phyloP scores from a whole-genome alignment of 352 stramenopile species.

The Pilasporangium apinafurcum region DNA sequence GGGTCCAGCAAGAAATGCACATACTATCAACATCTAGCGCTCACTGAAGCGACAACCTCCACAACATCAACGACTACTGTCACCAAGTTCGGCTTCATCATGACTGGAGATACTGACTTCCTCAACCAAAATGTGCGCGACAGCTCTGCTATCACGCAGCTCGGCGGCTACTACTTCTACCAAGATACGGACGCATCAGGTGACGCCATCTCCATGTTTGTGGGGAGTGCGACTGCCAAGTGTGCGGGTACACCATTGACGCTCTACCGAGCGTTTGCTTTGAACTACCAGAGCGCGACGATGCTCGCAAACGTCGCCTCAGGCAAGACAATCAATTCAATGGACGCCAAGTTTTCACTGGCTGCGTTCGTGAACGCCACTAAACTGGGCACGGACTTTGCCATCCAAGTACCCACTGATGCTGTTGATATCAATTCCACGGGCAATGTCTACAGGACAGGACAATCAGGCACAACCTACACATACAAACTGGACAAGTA shows the following conservation, averaged over 20 bases:
- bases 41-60: conserved; percentile 2
- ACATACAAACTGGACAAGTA: conserved; percentile 14
- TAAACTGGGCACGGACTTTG: conserved; percentile 1
- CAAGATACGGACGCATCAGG: conserved; percentile 12
- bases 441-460: conserved; percentile 20
- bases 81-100: conserved; percentile 19
- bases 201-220: conserved; percentile 21
- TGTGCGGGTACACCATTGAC: conserved; percentile 16
- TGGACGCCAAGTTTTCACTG: conserved; percentile 23
- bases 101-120: conserved; percentile 15
- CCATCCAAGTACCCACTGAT: conserved; percentile 13
- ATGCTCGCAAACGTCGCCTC: conserved; percentile 20
- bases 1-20: conserved; percentile 15
- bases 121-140: conserved; percentile 21
- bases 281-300: conserved; percentile 19
- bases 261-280: conserved; percentile 20
- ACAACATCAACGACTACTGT: conserved; percentile 5
- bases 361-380: conserved; percentile 11
- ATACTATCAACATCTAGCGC: conserved; percentile 19
- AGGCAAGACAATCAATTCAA: conserved; percentile 30
- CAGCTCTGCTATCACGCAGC: conserved; percentile 5
- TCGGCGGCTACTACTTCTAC: conserved; percentile 21
- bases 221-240: conserved; percentile 7
- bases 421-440: conserved; percentile 17
- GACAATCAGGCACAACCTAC: conserved; percentile 13